Base-by-base conservation (phyloP, 2,329 filamentous ascomycete species). In the Aspergillus terreus region DNA sequence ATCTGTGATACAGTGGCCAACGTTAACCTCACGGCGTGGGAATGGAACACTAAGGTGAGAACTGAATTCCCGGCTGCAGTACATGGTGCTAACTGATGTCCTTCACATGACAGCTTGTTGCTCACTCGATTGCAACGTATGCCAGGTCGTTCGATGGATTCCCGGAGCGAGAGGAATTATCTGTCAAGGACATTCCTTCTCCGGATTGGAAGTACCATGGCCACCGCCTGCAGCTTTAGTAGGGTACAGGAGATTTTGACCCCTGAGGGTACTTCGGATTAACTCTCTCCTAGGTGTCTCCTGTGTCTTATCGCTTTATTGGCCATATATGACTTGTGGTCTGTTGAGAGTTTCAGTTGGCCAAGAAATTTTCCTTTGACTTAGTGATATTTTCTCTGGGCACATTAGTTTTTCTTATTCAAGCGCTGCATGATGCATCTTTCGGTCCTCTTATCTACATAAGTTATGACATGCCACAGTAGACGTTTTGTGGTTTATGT, bases 61-160 rank as follows among this genome's bases (percentile, higher is more conserved):
- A 38, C 17, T n/a, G 6, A 12, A 1, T 50, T 51, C 14, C 53
- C 52, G 3, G 11, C 6, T 36, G 46, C 4, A 1, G 12, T 27
- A 12, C 36, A 15, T 7, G 2, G 9, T 3, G 14, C 1, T 7
- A 7, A 27, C 52, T 52, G 33, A 52, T 23, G 25, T 15, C 32
- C 32, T n/a, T 9, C 49, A 6, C n/a, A 44, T 36, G 36, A 32
- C 27, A 63, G 62, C 58, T 58, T 17, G 85, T 91, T 58, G 86
- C 87, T 2, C 84, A 88, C 69, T 84, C 84, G 1, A 82, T 89
- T n/a, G 87, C 85, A 1, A 85, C 82, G 0, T 90, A 83, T 61
- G 86, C 85, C 10, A 65, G 73, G 3, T 86, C 83, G 0, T 84
- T 88, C 57, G 75, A 86, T 4, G 82, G 78, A 9, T 86, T 88